phyloP scores from a whole-genome alignment of 257 asterid species.

The Coffea canephora region DNA sequence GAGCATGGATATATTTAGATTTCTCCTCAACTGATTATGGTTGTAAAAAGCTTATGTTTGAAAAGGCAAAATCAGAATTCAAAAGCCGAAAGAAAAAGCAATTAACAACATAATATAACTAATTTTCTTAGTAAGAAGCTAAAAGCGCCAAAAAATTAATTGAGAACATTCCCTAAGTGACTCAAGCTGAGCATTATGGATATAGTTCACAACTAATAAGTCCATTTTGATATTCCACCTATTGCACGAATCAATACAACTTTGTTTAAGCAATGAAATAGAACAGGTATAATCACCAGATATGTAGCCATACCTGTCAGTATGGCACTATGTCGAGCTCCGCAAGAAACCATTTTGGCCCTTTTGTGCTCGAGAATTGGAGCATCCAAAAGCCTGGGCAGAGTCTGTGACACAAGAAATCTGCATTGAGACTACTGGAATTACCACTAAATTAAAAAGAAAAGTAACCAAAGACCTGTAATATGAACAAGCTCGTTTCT shows the following conservation, averaged over 20 bases:
- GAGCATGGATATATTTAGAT: too few relatives aligned
- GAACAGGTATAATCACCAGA: neutral
- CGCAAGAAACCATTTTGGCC: conserved; percentile 54
- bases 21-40: too few relatives aligned
- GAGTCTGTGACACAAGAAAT: conserved; percentile 29
- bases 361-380: conserved; percentile 46
- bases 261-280: neutral
- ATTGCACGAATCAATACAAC: neutral
- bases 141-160: too few relatives aligned
- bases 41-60: too few relatives aligned
- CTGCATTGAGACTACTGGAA: neutral
- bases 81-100: too few relatives aligned
- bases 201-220: neutral
- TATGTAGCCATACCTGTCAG: conserved; percentile 46
- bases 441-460: neutral
- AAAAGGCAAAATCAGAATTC: too few relatives aligned
- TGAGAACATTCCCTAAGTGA: too few relatives aligned
- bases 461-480: neutral
- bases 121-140: too few relatives aligned
- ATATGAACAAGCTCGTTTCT: neutral
- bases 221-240: neutral
- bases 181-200: neutral
- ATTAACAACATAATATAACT: too few relatives aligned
- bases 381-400: conserved; percentile 60
- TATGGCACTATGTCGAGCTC: conserved; percentile 76